These are phyloP conservation scores for Pontederia paniculata DNA, from an alignment of 176 grass and related monocot species.

Conservation along the genomic window DNA sequence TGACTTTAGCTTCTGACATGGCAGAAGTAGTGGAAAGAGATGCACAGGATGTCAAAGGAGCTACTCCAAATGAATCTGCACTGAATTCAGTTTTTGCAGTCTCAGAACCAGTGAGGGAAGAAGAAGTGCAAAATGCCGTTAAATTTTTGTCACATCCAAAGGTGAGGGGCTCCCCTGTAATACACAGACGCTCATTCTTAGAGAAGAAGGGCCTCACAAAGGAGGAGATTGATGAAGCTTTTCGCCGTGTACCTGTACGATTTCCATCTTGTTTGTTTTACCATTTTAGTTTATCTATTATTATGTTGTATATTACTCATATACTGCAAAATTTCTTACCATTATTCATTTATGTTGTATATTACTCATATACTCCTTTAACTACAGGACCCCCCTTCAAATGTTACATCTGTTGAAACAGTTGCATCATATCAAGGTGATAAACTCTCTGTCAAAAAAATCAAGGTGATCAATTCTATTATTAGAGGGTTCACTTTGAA, in stretches of 20 bases:
- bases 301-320: neutral
- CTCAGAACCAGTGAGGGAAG: conserved; percentile 45
- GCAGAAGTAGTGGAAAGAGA: neutral
- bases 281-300: neutral
- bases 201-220: conserved; percentile 77
- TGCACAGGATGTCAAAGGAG: conserved; percentile 16
- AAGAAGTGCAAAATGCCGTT: conserved; percentile 77
- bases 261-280: neutral
- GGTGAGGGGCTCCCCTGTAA: conserved; percentile 57
- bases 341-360: conserved; percentile 3
- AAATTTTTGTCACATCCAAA: conserved; percentile 84
- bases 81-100: conserved; percentile 23
- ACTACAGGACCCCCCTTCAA: conserved; percentile 54
- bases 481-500: too few species aligned
- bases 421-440: conserved; percentile 6
- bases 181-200: conserved; percentile 64
- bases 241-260: conserved; percentile 68
- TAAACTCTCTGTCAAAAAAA: neutral
- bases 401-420: conserved; percentile 4
- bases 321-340: neutral
- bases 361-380: neutral
- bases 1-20: neutral
- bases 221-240: conserved; percentile 86
- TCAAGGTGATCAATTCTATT: too few species aligned
- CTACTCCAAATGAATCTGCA: neutral